Evolutionary conservation across 768 basidiomycete species (phyloP).

Genomic region (Pleurotus tuber-regium): DNA sequence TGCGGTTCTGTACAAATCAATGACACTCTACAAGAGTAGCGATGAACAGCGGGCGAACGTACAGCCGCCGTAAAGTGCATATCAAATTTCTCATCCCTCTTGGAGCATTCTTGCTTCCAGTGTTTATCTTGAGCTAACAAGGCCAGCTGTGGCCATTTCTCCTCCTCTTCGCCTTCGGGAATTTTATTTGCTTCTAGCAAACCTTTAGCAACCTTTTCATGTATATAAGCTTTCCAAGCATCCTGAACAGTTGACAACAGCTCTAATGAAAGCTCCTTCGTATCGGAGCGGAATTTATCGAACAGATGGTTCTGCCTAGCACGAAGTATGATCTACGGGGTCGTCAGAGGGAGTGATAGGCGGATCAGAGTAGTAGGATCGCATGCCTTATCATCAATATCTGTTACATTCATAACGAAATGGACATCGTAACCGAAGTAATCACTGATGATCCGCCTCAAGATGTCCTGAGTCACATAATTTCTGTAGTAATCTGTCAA

Average conservation of each 20-base stretch:
- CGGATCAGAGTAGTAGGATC: conserved; percentile 12
- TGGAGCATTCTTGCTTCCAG: conserved; percentile 72
- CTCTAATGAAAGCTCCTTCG: conserved; percentile 49
- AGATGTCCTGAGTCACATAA: conserved; percentile 93
- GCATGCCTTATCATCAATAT: conserved; percentile 96
- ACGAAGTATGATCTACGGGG: conserved; percentile 81
- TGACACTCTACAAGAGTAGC: not conserved
- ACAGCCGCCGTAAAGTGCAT: conserved; percentile 85
- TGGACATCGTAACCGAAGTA: conserved; percentile 98
- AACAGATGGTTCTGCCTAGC: conserved; percentile 80
- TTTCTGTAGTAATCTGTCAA: conserved; percentile 51
- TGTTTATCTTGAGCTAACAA: conserved; percentile 44
- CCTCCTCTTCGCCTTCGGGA: conserved; percentile 45
- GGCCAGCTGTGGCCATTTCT: conserved; percentile 53
- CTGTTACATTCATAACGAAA: conserved; percentile 99
- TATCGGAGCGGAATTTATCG: conserved; percentile 56
- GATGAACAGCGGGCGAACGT: conserved; percentile 26
- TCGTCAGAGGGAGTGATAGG: conserved; percentile 2
- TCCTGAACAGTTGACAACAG: conserved; percentile 55
- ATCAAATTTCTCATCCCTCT: conserved; percentile 87
- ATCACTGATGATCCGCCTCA: conserved; percentile 87
- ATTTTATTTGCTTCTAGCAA: conserved; percentile 46
- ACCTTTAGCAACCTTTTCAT: conserved; percentile 61
- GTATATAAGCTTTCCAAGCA: conserved; percentile 68
- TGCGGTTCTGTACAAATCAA: conserved; percentile 36